Conservation (phyloP, 2,329 filamentous ascomycete genomes). For the Neopestalotiopsis sp. region DNA sequence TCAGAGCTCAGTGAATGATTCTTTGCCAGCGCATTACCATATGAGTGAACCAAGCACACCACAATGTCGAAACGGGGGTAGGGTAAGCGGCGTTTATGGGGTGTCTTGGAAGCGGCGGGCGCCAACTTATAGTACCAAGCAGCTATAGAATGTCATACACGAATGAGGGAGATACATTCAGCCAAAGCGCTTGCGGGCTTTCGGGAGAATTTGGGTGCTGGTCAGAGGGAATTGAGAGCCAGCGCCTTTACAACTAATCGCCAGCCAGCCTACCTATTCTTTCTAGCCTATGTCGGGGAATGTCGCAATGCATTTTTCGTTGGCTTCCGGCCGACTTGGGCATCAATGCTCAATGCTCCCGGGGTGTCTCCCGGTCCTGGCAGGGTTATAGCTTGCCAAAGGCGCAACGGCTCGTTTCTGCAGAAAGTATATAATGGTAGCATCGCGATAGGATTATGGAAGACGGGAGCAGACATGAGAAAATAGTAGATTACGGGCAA, state of each 20-base stretch:
- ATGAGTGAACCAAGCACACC: constrained; percentile 18
- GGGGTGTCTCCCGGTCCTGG: constrained; percentile 36
- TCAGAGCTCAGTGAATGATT: neutral
- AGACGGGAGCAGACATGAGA: constrained; percentile 17
- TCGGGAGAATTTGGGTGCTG: constrained; percentile 14
- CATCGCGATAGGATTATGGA: constrained; percentile 18
- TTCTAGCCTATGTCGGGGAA: constrained; percentile 40
- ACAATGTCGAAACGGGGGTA: constrained; percentile 20
- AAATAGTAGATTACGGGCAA: constrained; percentile 28
- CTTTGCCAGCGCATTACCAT: neutral
- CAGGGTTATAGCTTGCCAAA: constrained; percentile 28
- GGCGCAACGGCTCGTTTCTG: constrained; percentile 29
- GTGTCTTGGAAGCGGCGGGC: constrained; percentile 28
- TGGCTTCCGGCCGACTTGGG: constrained; percentile 40
- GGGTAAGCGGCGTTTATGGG: constrained; percentile 18
- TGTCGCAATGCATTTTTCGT: constrained; percentile 30
- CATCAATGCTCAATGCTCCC: constrained; percentile 49
- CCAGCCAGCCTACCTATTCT: constrained; percentile 6
- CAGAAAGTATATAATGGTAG: constrained; percentile 33
- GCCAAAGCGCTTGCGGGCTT: constrained; percentile 14
- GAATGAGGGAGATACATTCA: constrained; percentile 2
- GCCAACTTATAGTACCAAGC: constrained; percentile 28
- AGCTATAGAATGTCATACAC: constrained; percentile 17
- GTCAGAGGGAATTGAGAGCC: neutral
- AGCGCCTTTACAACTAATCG: constrained; percentile 20